Evolutionary conservation across 2,329 filamentous ascomycete species (phyloP).

Genomic region (Teratosphaeria destructans): DNA sequence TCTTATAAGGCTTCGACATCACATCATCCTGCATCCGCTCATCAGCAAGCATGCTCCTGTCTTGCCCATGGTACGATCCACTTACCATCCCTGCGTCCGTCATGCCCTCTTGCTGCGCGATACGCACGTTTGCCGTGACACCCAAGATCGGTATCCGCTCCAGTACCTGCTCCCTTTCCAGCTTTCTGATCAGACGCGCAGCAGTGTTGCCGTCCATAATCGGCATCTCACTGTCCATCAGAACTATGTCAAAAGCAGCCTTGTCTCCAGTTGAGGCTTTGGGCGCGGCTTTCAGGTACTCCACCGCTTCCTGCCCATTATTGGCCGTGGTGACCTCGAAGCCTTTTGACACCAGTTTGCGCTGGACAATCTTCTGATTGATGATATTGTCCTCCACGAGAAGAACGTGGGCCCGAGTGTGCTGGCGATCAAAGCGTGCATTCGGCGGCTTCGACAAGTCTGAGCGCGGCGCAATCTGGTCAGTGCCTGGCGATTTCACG

Average conservation of each 20-base stretch:
- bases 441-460: background rate
- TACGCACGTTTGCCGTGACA: conserved; percentile 26
- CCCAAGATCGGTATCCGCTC: conserved; percentile 22
- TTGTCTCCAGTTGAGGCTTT: conserved; percentile 8
- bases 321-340: conserved; percentile 23
- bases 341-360: conserved; percentile 19
- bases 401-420: conserved; percentile 2
- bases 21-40: conserved; percentile 10
- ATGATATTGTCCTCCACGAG: conserved; percentile 19
- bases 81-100: conserved; percentile 20
- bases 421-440: background rate
- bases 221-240: conserved; percentile 28
- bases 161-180: conserved; percentile 14
- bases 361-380: conserved; percentile 22
- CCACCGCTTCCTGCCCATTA: conserved; percentile 24
- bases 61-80: background rate
- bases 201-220: conserved; percentile 24
- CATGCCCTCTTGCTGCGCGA: conserved; percentile 24
- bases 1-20: conserved; percentile 24
- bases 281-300: conserved; percentile 12
- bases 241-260: conserved; percentile 18
- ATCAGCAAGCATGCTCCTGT: background rate
- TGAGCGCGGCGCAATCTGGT: background rate
- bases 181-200: conserved; percentile 15
- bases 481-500: background rate